A percentile compares a stretch with the other conserved stretches of the same genome.
Conservation (phyloP, 2,329 filamentous ascomycete genomes). For the Calonectria honghensis region DNA sequence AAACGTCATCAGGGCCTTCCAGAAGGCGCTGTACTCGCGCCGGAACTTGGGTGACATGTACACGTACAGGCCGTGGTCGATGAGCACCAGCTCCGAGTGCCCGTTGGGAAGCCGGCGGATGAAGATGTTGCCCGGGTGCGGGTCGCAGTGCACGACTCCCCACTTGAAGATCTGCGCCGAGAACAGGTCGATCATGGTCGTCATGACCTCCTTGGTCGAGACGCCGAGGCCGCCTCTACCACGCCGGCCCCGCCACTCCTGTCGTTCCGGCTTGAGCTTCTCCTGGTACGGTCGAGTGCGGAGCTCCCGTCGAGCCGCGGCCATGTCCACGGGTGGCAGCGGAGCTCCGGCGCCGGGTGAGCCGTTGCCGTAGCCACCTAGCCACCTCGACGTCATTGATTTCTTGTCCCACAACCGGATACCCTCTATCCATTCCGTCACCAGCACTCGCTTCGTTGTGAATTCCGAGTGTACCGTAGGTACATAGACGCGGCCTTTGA, state of each 20-base stretch:
- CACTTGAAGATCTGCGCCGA: conserved; percentile 99
- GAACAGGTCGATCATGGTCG: conserved; percentile 96
- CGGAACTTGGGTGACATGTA: conserved; percentile 90
- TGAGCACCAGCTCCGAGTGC: conserved; percentile 92
- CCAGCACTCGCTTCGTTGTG: conserved; percentile 88
- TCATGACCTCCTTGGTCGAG: conserved; percentile 91
- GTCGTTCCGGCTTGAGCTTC: conserved; percentile 86
- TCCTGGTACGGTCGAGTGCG: conserved; percentile 73
- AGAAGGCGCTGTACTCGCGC: conserved; percentile 90
- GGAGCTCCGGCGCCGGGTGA: conserved; percentile 85
- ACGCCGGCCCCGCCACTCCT: conserved; percentile 83
- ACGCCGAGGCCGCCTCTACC: conserved; percentile 89
- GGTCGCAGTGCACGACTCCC: conserved; percentile 96
- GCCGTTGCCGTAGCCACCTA: conserved; percentile 83
- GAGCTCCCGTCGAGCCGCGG: conserved; percentile 66
- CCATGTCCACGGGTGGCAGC: conserved; percentile 72
- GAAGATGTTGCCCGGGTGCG: conserved; percentile 98
- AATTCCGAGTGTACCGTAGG: conserved; percentile 89
- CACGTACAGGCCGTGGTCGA: conserved; percentile 98
- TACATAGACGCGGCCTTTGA: conserved; percentile 90
- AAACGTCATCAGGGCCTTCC: conserved; percentile 95
- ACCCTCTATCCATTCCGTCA: conserved; percentile 98
- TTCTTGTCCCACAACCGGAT: conserved; percentile 94
- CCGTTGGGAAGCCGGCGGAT: conserved; percentile 89
- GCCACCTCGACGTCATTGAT: conserved; percentile 84